These are phyloP conservation scores for Chenopodium formosanum DNA, from an alignment of 148 eudicot genomes.

Conservation along the genomic window DNA sequence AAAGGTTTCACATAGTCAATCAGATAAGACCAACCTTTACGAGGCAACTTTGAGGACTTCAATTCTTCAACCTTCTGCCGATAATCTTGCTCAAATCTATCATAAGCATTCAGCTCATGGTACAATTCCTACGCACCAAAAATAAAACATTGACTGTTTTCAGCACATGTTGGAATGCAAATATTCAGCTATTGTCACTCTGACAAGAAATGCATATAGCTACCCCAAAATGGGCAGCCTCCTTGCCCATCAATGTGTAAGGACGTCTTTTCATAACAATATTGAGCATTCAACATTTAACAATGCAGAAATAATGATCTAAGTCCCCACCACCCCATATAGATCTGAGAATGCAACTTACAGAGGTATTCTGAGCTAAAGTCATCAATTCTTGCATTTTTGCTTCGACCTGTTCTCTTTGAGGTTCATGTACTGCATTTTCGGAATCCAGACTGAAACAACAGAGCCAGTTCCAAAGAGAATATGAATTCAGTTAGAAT, in stretches of 20 bases:
- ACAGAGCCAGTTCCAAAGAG: slow-evolving; percentile 21
- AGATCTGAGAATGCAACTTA: slow-evolving; percentile 37
- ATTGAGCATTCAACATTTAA: neutral
- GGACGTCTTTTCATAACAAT: neutral
- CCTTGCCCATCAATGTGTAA: neutral
- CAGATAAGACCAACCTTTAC: slow-evolving; percentile 56
- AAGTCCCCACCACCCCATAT: neutral
- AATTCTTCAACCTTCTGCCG: slow-evolving; percentile 75
- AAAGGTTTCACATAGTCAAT: neutral
- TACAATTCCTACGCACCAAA: slow-evolving; percentile 65
- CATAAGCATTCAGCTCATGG: slow-evolving; percentile 84
- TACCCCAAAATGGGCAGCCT: neutral
- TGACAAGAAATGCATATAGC: neutral
- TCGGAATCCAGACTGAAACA: slow-evolving; percentile 69
- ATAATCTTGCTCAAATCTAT: slow-evolving; percentile 88
- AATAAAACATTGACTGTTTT: neutral
- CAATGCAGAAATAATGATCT: neutral
- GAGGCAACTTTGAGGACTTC: slow-evolving; percentile 76
- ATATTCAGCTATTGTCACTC: neutral
- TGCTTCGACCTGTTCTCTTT: slow-evolving; percentile 57
- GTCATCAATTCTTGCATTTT: slow-evolving; percentile 70
- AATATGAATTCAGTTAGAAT: slow-evolving; percentile 15
- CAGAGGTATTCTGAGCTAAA: slow-evolving; percentile 84
- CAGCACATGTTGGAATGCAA: slow-evolving; percentile 4
- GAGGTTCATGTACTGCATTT: slow-evolving; percentile 38